phyloP scores from a whole-genome alignment of 1,284 basidiomycete species.

The Takashimella koratensis region DNA sequence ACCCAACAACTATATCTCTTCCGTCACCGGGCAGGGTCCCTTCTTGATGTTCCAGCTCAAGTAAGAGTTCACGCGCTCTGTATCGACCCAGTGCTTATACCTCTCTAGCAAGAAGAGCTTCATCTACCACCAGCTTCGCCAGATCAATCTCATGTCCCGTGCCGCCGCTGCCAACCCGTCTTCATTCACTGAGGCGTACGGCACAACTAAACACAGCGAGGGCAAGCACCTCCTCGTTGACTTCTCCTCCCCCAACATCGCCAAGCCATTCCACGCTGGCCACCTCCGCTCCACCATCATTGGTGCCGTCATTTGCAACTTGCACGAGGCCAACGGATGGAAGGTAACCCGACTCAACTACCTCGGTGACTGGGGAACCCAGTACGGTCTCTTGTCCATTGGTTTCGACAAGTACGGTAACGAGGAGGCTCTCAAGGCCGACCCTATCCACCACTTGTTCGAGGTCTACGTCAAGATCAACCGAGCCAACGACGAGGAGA shows the following conservation, averaged over 20 bases:
- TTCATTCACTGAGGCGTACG: slow-evolving; percentile 59
- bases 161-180: slow-evolving; percentile 31
- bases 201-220: slow-evolving; percentile 66
- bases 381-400: slow-evolving; percentile 81
- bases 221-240: slow-evolving; percentile 67
- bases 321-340: slow-evolving; percentile 93
- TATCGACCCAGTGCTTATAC: neutral
- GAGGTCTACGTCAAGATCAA: slow-evolving; percentile 93
- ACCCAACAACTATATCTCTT: slow-evolving; percentile 52
- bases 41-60: slow-evolving; percentile 81
- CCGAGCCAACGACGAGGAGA: slow-evolving; percentile 62
- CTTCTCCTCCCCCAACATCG: slow-evolving; percentile 96
- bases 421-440: slow-evolving; percentile 73
- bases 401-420: slow-evolving; percentile 91
- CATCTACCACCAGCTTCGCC: slow-evolving; percentile 69
- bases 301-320: slow-evolving; percentile 85
- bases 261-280: slow-evolving; percentile 98
- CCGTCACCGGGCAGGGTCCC: slow-evolving; percentile 63
- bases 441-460: slow-evolving; percentile 93
- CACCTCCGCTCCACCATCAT: slow-evolving; percentile 97
- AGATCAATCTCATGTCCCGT: slow-evolving; percentile 68
- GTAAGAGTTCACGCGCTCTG: slow-evolving; percentile 20
- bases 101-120: slow-evolving; percentile 56
- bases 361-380: slow-evolving; percentile 90
- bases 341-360: slow-evolving; percentile 90